Base-by-base conservation (phyloP, 2,329 filamentous ascomycete genomes). In the Exophiala bonariae region DNA sequence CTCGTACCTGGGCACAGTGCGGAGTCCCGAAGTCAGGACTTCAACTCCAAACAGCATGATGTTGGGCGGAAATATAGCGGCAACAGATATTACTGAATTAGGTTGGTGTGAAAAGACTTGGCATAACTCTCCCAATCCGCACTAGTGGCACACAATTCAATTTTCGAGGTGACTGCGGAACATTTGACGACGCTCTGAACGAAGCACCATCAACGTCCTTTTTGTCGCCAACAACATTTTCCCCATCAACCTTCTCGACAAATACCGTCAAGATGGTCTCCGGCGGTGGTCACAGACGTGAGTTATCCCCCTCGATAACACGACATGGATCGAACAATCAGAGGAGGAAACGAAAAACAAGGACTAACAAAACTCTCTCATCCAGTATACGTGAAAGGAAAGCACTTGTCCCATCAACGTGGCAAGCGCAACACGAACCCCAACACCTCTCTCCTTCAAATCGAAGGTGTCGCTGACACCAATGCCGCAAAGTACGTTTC, bases 371-470 rank as follows among this genome's bases (percentile, higher is more conserved):
- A 58, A 52, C 44, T 55, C 52, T 52, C 42, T 54, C n/a, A n/a
- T 68, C 33, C 68, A 91, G 87, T 91, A 81, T 92, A 91, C 74
- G 87, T 91, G 74, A 91, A 91, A 89, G 92, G 90, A 81, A 91
- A 90, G 78, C 92, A 97, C 85, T 80, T 97, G 79, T 92, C 87
- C 79, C 96, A 96, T 83, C 86, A 95, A 83, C 88, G 92, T 77
- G 87, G 86, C 74, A 92, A 95, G 82, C 87, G 89, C 78, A 86
- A 82, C 78, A 90, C 85, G 72, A 90, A 87, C 81, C 86, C 92
- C 66, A 85, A 86, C 78, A 95, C 88, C 66, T 81, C 88, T 73
- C 82, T 97, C 77, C 87, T 99, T 79, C 93, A 96, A 85, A 95
- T 99, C 69, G 92, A 99, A 83, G 92, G 92, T 75, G 93, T 97